Evolutionary conservation across 1,284 basidiomycete species (phyloP).

Genomic region (Ustilago xerochloae): DNA sequence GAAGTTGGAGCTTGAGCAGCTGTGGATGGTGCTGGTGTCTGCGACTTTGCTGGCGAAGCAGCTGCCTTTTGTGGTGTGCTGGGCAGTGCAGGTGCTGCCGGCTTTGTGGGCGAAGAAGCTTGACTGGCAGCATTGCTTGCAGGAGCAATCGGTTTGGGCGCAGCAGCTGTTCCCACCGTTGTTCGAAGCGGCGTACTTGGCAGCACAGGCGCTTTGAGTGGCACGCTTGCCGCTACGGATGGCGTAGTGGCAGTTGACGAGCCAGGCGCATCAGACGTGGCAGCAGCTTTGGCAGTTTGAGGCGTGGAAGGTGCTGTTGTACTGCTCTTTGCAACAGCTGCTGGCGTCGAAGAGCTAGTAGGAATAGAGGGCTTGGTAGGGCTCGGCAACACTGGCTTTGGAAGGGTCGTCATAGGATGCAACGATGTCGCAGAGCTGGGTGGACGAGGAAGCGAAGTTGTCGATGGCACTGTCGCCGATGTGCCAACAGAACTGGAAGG

Average conservation of each 20-base stretch:
- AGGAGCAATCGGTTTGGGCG: constrained; percentile 2
- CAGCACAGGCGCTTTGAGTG: constrained; percentile 19
- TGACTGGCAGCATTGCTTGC: neutral
- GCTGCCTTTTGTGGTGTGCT: constrained; percentile 13
- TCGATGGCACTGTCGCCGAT: constrained; percentile 1
- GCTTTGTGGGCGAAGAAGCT: constrained; percentile 14
- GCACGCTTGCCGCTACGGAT: neutral
- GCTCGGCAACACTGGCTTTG: constrained; percentile 36
- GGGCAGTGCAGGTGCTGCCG: neutral
- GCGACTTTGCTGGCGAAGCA: constrained; percentile 8
- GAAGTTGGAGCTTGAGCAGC: neutral
- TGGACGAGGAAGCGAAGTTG: constrained; percentile 25
- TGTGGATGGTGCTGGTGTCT: neutral
- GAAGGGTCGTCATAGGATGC: constrained; percentile 28
- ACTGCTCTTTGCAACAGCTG: neutral
- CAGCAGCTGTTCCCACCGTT: neutral
- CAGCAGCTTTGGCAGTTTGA: neutral
- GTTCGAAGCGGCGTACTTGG: constrained; percentile 32
- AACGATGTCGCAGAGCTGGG: constrained; percentile 22
- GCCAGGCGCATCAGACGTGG: neutral
- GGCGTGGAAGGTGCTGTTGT: neutral
- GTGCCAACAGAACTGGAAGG: neutral
- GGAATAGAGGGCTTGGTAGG: constrained; percentile 33
- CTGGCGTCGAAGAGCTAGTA: constrained; percentile 11
- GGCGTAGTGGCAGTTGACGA: neutral